Evolutionary conservation across 805 yeast genomes (phyloP).

Genomic region (Wickerhamomyces mucosus): DNA sequence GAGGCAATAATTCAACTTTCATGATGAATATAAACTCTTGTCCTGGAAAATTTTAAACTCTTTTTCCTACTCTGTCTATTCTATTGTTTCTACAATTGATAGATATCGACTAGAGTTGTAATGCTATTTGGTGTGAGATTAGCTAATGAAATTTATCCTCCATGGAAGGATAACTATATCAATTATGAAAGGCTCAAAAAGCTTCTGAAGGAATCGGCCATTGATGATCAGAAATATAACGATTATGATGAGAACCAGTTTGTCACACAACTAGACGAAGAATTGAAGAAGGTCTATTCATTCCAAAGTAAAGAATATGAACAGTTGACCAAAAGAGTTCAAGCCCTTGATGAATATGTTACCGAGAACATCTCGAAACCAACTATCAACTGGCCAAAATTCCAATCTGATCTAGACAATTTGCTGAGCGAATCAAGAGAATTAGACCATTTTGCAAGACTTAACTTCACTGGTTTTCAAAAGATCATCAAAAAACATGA

Average conservation of each 20-base stretch:
- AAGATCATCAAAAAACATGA: slow-evolving; percentile 96
- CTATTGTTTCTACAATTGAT: too few species aligned
- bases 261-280: slow-evolving; percentile 56
- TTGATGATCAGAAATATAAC: slow-evolving; percentile 38
- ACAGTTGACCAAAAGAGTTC: slow-evolving; percentile 54
- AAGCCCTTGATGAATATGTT: slow-evolving; percentile 41
- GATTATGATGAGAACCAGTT: slow-evolving; percentile 66
- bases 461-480: slow-evolving; percentile 90
- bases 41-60: too few species aligned
- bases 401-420: slow-evolving; percentile 66
- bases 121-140: slow-evolving; percentile 87
- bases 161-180: slow-evolving; percentile 77
- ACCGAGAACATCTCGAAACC: slow-evolving; percentile 12
- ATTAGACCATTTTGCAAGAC: slow-evolving; percentile 79
- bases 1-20: too few species aligned
- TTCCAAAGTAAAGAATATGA: slow-evolving; percentile 64
- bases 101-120: too few species aligned
- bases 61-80: too few species aligned
- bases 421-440: slow-evolving; percentile 69
- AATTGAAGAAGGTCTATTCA: slow-evolving; percentile 67
- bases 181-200: slow-evolving; percentile 58
- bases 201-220: slow-evolving; percentile 58
- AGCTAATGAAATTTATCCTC: slow-evolving; percentile 71
- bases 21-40: too few species aligned
- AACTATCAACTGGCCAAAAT: slow-evolving; percentile 46